Conservation (phyloP, 805 yeast genomes). For the Jamesozyma jinghongensis region DNA sequence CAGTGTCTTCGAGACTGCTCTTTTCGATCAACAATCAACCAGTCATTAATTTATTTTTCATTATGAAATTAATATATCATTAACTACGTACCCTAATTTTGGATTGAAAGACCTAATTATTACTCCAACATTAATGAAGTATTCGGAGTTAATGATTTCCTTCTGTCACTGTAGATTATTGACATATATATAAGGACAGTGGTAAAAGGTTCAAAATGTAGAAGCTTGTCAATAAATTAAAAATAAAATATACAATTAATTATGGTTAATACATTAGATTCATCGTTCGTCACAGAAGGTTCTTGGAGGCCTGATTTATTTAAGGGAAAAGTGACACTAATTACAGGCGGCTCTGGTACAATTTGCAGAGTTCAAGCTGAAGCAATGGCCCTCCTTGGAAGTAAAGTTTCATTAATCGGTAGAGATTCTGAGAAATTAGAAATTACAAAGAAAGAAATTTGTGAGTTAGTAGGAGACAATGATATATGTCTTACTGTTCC, state of each 20-base stretch:
- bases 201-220: no score
- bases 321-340: conserved; percentile 76
- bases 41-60: no score
- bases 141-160: no score
- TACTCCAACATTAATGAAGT: no score
- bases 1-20: no score
- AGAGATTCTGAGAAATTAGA: conserved; percentile 61
- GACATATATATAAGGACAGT: no score
- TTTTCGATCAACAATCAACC: no score
- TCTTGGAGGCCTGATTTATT: conserved; percentile 55
- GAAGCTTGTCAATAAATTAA: no score
- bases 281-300: conserved; percentile 22
- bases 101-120: no score
- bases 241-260: background rate
- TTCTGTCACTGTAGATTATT: no score
- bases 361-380: conserved; percentile 86
- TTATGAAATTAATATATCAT: no score
- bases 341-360: conserved; percentile 97
- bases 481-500: conserved; percentile 49
- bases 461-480: conserved; percentile 39
- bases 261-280: conserved; percentile 25
- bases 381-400: conserved; percentile 75
- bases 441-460: conserved; percentile 58
- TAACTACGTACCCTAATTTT: no score
- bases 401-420: conserved; percentile 80